Base-by-base conservation (phyloP, 257 asterid species). In the Plantago major region DNA sequence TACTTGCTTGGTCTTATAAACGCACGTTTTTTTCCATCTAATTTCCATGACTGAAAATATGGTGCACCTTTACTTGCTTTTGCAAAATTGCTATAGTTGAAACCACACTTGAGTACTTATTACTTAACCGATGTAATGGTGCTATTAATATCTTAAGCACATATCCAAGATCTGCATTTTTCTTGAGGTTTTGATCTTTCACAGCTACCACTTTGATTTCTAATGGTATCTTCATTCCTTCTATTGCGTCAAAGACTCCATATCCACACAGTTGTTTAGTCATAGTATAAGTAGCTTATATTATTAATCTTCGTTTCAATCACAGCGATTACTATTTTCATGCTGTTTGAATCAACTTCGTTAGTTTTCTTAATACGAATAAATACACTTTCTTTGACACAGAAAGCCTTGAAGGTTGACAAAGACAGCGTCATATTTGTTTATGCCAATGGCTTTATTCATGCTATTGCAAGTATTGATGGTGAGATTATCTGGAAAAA, bases 401-500 rank as follows among this genome's bases (percentile, higher is more conserved):
- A 93, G 99, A 64, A 77, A 65, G 79, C 73, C 68, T 73, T 89
- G 75, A 82, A 77, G 82, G 70, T 88, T 63, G 89, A 70, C 67
- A 87, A 69, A 82, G 95, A 89, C 65, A 74, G 65, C 57, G 50
- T 82, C 68, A 74, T 87, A 67, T 79, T 93, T 69, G 91, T 79
- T 66, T 82, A 83, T 65, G 85, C 94, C 46, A 81, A 76, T 71
- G 99, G 99, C 53, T 76, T 64, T 74, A 77, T 93, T 76, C 85
- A 85, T 70, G 99, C 94, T 68, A 72, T 93, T 73, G 83, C 97
- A 22, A 83, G 92, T 80, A 63, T 85, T 67, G 96, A 85, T 43
- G 99, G 99, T 13, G 97, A 85, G 73, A 75, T 82, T 69, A 71
- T 89, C 73, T 93, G 99, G 99, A 89, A 74, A 73, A 87, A 75